Percentiles rank a stretch among this genome's conserved stretches.
phyloP scores from a whole-genome alignment of 495 filamentous ascomycete genomes.

The Aspergillus indologenus region DNA sequence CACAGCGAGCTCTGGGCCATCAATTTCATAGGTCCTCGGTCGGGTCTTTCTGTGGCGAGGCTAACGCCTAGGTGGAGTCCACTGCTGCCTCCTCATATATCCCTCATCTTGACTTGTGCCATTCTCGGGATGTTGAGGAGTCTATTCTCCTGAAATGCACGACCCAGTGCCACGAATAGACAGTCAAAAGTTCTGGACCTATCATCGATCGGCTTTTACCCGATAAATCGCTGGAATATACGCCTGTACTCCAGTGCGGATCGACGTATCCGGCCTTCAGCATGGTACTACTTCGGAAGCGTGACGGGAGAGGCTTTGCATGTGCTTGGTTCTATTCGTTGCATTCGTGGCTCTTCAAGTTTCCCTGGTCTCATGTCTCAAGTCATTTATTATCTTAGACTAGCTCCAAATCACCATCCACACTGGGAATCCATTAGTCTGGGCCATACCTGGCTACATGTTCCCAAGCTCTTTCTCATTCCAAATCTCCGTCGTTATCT shows the following conservation, averaged over 20 bases:
- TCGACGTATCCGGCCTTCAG: neutral
- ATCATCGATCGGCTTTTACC: neutral
- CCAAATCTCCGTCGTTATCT: neutral
- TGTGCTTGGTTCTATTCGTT: neutral
- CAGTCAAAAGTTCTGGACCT: neutral
- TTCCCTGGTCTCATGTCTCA: neutral
- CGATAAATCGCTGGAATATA: neutral
- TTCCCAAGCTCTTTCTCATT: neutral
- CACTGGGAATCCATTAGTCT: neutral
- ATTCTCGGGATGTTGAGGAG: neutral
- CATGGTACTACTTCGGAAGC: slow-evolving; percentile 5
- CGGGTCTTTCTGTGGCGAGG: neutral
- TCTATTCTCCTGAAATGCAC: neutral
- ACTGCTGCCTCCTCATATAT: neutral
- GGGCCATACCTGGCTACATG: neutral
- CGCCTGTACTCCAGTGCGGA: neutral
- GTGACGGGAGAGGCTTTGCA: slow-evolving; percentile 1
- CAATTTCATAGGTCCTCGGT: neutral
- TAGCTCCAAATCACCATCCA: neutral
- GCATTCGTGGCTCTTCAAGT: neutral
- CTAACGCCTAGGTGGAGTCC: neutral
- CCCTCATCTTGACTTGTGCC: neutral
- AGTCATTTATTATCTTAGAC: neutral
- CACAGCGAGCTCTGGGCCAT: neutral
- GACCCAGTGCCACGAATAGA: neutral